Evolutionary conservation across 164 flowering plant genomes (phyloP).

Genomic region (Nymphaea colorata): DNA sequence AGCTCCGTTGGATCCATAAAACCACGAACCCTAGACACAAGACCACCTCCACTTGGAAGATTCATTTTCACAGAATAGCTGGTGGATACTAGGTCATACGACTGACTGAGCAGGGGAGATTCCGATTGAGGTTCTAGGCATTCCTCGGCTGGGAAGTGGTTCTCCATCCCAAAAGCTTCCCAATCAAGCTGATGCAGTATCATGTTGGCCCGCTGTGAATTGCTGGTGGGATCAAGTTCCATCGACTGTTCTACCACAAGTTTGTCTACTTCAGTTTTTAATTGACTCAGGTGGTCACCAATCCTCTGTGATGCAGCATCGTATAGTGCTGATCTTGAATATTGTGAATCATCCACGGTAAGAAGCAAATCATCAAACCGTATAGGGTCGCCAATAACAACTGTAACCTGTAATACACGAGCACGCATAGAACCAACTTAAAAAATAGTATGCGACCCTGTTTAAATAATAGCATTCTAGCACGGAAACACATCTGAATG

Average conservation of each 20-base stretch:
- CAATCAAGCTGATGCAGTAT: conserved; percentile 69
- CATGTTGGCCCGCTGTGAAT: conserved; percentile 31
- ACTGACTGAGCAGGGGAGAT: conserved; percentile 1
- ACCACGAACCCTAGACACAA: conserved; percentile 48
- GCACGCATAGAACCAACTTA: no score
- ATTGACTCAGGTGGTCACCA: conserved; percentile 38
- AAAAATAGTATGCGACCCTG: no score
- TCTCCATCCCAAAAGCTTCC: conserved; percentile 70
- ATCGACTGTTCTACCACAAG: conserved; percentile 41
- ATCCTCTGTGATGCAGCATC: conserved; percentile 75
- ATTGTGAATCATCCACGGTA: conserved; percentile 16
- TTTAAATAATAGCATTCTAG: no score
- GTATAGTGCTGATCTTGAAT: conserved; percentile 49
- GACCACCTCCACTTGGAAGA: conserved; percentile 34
- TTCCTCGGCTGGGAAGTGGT: conserved; percentile 15
- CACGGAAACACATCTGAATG: not conserved
- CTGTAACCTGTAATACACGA: conserved; percentile 55
- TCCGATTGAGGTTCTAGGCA: conserved; percentile 4
- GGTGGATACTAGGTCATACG: conserved; percentile 12
- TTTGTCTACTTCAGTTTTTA: conserved; percentile 62
- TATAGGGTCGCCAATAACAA: conserved; percentile 84
- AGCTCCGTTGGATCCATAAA: conserved; percentile 45
- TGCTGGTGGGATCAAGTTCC: conserved; percentile 9
- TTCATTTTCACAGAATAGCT: conserved; percentile 17
- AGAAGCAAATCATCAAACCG: conserved; percentile 57